A percentile compares a stretch with the other conserved stretches of the same genome.
Conservation (phyloP, 495 filamentous ascomycete species). For the Hypoxylon lienhwacheense region DNA sequence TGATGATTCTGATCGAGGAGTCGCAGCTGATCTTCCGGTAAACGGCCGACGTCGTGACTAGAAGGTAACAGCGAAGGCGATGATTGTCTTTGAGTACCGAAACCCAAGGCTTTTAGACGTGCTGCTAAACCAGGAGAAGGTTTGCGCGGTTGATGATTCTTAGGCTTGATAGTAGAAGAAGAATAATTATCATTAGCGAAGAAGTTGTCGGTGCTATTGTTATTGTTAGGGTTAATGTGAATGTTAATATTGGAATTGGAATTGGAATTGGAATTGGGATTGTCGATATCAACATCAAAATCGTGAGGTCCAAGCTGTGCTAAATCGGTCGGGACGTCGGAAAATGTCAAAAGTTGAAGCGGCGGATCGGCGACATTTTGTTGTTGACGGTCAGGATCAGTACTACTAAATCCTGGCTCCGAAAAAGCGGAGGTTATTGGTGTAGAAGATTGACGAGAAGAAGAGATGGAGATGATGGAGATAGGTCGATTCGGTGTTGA, state of each 20-base stretch:
- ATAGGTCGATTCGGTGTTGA: constrained; percentile 11
- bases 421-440: constrained; percentile 34
- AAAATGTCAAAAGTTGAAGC: constrained; percentile 44
- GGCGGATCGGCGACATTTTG: constrained; percentile 34
- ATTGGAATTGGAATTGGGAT: constrained; percentile 17
- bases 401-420: constrained; percentile 33
- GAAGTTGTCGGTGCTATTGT: constrained; percentile 21
- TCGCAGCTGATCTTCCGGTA: constrained; percentile 72
- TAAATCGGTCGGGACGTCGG: constrained; percentile 45
- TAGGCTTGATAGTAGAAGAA: constrained; percentile 20
- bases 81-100: constrained; percentile 52
- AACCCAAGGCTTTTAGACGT: constrained; percentile 71
- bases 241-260: constrained; percentile 11
- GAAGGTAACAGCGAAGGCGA: constrained; percentile 41
- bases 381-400: constrained; percentile 28
- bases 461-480: constrained; percentile 22
- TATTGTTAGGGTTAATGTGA: constrained; percentile 23
- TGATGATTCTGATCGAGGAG: constrained; percentile 66
- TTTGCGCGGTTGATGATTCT: constrained; percentile 50
- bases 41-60: constrained; percentile 62
- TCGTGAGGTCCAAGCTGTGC: constrained; percentile 41
- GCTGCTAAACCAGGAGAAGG: constrained; percentile 75
- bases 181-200: background rate
- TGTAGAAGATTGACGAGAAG: constrained; percentile 25
- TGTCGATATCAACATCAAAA: background rate